These are phyloP conservation scores for Henckelia pumila DNA, from an alignment of 257 asterid species.

Conservation along the genomic window DNA sequence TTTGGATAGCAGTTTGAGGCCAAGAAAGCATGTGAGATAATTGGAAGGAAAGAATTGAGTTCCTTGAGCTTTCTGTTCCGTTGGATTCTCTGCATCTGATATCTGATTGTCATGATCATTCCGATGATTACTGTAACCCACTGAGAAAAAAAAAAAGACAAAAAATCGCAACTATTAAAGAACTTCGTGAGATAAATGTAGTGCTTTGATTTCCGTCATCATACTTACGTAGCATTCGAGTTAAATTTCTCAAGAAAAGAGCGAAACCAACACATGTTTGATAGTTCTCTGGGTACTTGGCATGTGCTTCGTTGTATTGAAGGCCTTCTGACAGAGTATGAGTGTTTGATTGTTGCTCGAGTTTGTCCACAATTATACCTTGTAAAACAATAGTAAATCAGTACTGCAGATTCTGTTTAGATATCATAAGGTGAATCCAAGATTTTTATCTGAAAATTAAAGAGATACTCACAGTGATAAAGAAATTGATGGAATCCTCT, in stretches of 20 bases:
- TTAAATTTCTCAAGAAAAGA: neutral
- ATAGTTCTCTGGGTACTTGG: constrained; percentile 26
- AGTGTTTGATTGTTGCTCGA: neutral
- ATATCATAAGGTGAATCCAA: too few relatives aligned
- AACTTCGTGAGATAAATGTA: neutral
- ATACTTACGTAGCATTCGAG: constrained; percentile 19
- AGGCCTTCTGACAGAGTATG: neutral
- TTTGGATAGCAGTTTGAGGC: constrained; percentile 28
- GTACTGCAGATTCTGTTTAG: too few relatives aligned
- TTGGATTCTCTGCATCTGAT: constrained; percentile 7
- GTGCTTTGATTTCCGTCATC: too few relatives aligned
- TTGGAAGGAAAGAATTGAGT: constrained; percentile 25
- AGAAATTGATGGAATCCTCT: constrained; percentile 23
- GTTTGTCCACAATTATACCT: constrained; percentile 34
- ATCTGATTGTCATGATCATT: neutral
- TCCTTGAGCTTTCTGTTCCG: constrained; percentile 11
- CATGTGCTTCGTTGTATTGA: neutral
- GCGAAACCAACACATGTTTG: constrained; percentile 20
- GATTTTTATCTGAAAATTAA: too few relatives aligned
- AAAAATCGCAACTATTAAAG: neutral
- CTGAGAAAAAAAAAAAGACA: neutral
- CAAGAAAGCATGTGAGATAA: constrained; percentile 20
- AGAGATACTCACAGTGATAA: constrained; percentile 27
- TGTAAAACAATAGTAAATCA: neutral
- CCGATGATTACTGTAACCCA: neutral